Percentiles rank a stretch among this genome's conserved stretches.
Evolutionary conservation across 2,329 filamentous ascomycete species (phyloP).

Genomic region (Didymella arachidicola): DNA sequence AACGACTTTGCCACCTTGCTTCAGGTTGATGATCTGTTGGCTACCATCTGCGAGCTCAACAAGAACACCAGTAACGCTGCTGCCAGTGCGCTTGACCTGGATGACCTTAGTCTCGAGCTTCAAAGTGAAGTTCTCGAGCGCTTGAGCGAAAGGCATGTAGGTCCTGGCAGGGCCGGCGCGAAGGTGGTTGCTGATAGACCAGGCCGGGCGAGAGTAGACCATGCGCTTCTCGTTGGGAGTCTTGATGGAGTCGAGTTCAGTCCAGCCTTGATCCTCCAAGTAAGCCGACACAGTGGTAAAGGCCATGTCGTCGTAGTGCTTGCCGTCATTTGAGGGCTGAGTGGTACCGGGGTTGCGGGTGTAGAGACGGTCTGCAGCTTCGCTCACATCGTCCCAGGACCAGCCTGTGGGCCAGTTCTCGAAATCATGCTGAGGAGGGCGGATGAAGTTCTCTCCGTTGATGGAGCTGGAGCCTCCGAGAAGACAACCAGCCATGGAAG

Average conservation of each 20-base stretch:
- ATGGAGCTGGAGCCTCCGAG: conserved; percentile 54
- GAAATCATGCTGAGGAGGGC: conserved; percentile 53
- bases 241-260: conserved; percentile 27
- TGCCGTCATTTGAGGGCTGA: conserved; percentile 29
- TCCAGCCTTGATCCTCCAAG: conserved; percentile 28
- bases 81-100: conserved; percentile 29
- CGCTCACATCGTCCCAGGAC: conserved; percentile 30
- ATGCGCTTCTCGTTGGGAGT: conserved; percentile 32
- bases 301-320: conserved; percentile 33
- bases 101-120: conserved; percentile 35
- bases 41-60: conserved; percentile 59
- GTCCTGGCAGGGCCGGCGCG: conserved; percentile 33
- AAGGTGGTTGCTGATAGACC: conserved; percentile 26
- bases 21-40: conserved; percentile 68
- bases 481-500: conserved; percentile 22
- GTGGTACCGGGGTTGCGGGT: conserved; percentile 35
- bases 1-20: conserved; percentile 46
- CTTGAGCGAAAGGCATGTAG: conserved; percentile 32
- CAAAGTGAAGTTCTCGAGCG: conserved; percentile 33
- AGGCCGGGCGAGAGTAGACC: conserved; percentile 27
- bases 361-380: conserved; percentile 32
- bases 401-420: conserved; percentile 35
- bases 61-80: conserved; percentile 32
- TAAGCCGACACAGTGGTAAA: conserved; percentile 32
- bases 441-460: conserved; percentile 63